Evolutionary conservation across 345 rosid species (phyloP).

Genomic region (Citrus hindsii): DNA sequence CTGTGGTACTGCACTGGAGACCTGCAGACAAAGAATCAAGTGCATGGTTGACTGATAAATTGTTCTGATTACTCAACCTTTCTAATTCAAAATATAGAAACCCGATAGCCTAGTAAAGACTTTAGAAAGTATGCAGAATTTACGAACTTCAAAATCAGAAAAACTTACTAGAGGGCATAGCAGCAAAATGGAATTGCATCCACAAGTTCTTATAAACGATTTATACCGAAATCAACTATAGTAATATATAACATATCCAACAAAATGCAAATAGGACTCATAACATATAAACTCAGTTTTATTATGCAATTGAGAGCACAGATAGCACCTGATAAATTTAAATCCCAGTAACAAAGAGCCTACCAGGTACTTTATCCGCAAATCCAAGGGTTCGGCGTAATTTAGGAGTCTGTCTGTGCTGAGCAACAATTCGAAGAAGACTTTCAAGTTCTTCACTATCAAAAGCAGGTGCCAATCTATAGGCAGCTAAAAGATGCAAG

Average conservation of each 20-base stretch:
- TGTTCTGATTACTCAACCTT: neutral
- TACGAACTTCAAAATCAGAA: too few relatives aligned
- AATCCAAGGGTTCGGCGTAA: slow-evolving; percentile 31
- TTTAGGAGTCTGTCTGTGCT: slow-evolving; percentile 22
- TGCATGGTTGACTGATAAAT: neutral
- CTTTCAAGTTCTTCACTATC: slow-evolving; percentile 23
- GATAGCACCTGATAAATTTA: too few relatives aligned
- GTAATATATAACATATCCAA: too few relatives aligned
- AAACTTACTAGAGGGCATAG: neutral
- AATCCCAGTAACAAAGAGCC: neutral
- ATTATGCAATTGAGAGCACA: too few relatives aligned
- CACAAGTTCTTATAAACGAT: neutral
- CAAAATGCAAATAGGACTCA: too few relatives aligned
- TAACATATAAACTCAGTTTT: too few relatives aligned
- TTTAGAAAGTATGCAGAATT: neutral
- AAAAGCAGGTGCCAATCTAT: slow-evolving; percentile 26
- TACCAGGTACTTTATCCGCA: slow-evolving; percentile 28
- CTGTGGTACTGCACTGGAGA: neutral
- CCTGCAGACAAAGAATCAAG: neutral
- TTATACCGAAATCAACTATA: too few relatives aligned
- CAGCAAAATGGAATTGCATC: neutral
- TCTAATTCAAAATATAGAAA: neutral
- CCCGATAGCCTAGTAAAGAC: neutral
- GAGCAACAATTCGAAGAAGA: slow-evolving; percentile 20
- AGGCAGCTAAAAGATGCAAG: slow-evolving; percentile 40